Evolutionary conservation across 306 rosid species (phyloP).

Genomic region (Carpinus viminea): DNA sequence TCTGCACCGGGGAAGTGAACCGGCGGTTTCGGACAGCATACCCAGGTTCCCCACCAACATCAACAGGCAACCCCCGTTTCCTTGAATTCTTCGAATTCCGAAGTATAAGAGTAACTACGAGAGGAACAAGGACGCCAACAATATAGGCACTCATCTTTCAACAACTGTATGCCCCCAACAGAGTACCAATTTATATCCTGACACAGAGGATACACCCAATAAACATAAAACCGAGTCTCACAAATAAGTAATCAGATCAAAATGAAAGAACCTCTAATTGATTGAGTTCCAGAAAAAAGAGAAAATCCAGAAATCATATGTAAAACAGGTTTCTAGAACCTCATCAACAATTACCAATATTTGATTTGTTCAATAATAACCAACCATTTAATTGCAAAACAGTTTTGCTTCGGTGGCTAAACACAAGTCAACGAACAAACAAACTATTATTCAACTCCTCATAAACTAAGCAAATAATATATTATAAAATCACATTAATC

Average conservation of each 20-base stretch:
- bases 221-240: background rate
- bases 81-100: slow-evolving; percentile 50
- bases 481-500: too few species aligned
- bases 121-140: slow-evolving; percentile 62
- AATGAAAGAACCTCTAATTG: background rate
- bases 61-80: slow-evolving; percentile 62
- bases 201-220: background rate
- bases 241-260: slow-evolving; percentile 1
- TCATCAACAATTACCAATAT: background rate
- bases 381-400: background rate
- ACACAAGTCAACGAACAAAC: background rate
- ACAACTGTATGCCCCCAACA: slow-evolving; percentile 1
- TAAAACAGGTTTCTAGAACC: background rate
- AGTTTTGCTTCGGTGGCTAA: background rate
- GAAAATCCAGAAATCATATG: too few species aligned
- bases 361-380: background rate
- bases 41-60: slow-evolving; percentile 74
- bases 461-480: background rate
- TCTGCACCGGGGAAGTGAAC: slow-evolving; percentile 37
- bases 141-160: slow-evolving; percentile 63
- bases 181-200: slow-evolving; percentile 31
- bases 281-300: background rate
- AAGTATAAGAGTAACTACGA: slow-evolving; percentile 53
- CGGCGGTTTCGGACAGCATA: slow-evolving; percentile 59
- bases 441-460: background rate